Evolutionary conservation across 2,329 filamentous ascomycete genomes (phyloP), one percentile per base, ranked within the genome.

Genomic region (Epichloe sylvatica): DNA sequence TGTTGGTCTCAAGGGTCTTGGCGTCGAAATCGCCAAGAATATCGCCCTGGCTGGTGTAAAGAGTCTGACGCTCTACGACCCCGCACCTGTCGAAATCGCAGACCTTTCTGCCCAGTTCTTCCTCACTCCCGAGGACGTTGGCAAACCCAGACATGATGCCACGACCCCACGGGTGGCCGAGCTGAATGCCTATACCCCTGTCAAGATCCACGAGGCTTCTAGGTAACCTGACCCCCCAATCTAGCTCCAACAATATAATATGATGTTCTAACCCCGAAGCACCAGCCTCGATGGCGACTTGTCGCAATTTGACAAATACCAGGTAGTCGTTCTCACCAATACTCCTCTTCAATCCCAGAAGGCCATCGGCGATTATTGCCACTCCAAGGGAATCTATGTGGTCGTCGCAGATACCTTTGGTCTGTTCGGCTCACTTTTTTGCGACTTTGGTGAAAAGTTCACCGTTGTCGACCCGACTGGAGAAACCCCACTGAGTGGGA

Each of bases 51-150:
- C 92, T 59, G 92, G 92, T 66, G 92, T 98, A 70, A 98, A 98
- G 77, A 96, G 90, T 63, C 73, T 98, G 58, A 92, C 91, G 2
- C 78, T 98, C 49, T 87, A 89, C 73, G 92, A 98, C 64, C 91
- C 92, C 44, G 80, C 83, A 45, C 87, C 87, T 40, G 84, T 86
- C 49, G 76, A 82, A 57, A 84, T 96, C 58, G 77, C 87, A 59
- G 92, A 98, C 64, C 81, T 98, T 35, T 97, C 92, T 39, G 86
- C 92, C 41, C 92, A 98, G 68, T 98, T 98, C 76, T 98, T 98
- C 76, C 80, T 98, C 21, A 87, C 81, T 51, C 76, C 81, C 17
- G 80, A 83, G 60, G 92, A 98, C 64, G 83, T 97, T 49, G 92
- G 92, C 61, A 94, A 95, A 73, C 85, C 89, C 4, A 83, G 92